Base-by-base conservation (phyloP, 139 green algal genomes). In the Haematococcus lacustris region DNA sequence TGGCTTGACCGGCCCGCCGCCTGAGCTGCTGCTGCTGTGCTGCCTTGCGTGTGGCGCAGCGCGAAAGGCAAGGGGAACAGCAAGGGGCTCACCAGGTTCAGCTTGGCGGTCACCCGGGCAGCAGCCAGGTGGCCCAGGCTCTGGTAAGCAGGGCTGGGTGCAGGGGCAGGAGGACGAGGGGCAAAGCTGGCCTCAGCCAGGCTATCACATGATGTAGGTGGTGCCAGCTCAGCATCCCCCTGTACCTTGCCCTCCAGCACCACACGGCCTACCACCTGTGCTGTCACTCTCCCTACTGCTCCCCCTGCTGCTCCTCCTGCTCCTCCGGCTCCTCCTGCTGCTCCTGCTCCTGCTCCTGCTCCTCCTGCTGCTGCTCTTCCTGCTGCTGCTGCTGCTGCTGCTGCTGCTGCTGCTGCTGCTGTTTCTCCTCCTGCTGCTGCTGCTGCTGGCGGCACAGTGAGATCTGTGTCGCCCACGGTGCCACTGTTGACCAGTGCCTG, bases 31-130 rank as follows among this genome's bases (percentile, higher is more conserved):
- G 13, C 47, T 21, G 21, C 17, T 13, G 47, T 13, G 47, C 47
- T 13, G 47, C 47, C 13, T 13, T 57, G 47, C 47, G 17, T n/a
- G 21, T 21, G 47, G 47, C 25, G 38, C 34, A 76, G 71, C n/a
- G 34, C 71, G 33, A 53, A 57, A 2, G 71, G 71, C 61, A 76
- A 33, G 5, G 60, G 71, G 60, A 76, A 76, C 7, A 76, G 26
- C 38, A 70, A 6, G 1, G 71, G 61, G 40, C 57, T 65, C 39
- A 76, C 61, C 3, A 76, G 25, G 32, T 76, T 59, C 39, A 76
- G 71, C 9, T 61, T 60, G 1, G 41, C 35, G 1, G 38, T 32
- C 4, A 39, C 30, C 2, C 70, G 53, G 6, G 70, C 53, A 32
- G 70, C 34, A 13, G 70, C 51, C 33, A 50, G 28, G 38, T 70